Conservation (phyloP, 140 eudicot species). For the Stevia rebaudiana region DNA sequence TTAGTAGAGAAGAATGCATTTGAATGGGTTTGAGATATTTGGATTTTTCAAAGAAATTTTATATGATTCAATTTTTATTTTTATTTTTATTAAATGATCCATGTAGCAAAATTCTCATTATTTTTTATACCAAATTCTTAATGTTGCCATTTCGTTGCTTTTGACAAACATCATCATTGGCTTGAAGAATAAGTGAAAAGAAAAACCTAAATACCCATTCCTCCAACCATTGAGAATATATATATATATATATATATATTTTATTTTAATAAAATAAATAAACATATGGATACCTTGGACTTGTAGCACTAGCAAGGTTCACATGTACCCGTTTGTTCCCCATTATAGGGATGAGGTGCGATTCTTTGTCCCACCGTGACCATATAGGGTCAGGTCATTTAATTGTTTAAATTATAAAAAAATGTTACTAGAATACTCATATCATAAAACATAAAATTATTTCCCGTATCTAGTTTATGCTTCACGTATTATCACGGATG, state of each 20-base stretch:
- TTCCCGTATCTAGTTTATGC: no score
- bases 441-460: background rate
- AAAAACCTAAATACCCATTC: background rate
- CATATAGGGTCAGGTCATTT: background rate
- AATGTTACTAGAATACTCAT: background rate
- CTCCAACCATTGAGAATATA: conserved; percentile 25
- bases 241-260: no score
- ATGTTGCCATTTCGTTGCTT: conserved; percentile 33
- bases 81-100: background rate
- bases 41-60: conserved; percentile 18
- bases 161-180: conserved; percentile 26
- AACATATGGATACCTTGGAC: conserved; percentile 42
- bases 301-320: conserved; percentile 29
- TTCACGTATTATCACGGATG: no score
- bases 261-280: background rate
- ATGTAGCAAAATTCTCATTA: conserved; percentile 2
- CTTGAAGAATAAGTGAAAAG: conserved; percentile 10
- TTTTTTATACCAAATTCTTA: conserved; percentile 22
- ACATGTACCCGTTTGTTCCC: conserved; percentile 25
- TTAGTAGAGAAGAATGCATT: background rate
- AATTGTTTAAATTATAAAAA: background rate
- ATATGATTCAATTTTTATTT: background rate
- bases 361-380: conserved; percentile 25
- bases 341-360: conserved; percentile 23
- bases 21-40: background rate